Evolutionary conservation across 106 monocot species (phyloP), one percentile per base, ranked within the genome.

Genomic region (Allium fistulosum): DNA sequence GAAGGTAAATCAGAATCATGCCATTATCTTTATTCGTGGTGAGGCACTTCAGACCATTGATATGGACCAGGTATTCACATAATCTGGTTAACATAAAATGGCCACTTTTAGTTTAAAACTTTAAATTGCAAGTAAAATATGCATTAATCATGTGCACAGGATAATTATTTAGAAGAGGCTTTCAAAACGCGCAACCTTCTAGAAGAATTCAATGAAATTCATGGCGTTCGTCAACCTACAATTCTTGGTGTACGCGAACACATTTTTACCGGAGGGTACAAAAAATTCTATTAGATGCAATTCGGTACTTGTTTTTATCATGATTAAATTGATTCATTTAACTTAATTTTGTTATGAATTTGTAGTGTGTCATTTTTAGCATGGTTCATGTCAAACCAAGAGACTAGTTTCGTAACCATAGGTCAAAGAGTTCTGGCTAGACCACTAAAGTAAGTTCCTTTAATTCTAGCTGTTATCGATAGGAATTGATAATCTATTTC

Each of bases 1-100:
- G 97, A 99, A 93, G 97, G 97, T 17, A 99, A 99, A 99, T 78
- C 97, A 99, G 65, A 99, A 99, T 60, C 97, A 99, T 87, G 97
- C 92, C 46, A 86, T 93, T 64, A 73, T 99, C 61, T 99, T 99
- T 57, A 99, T 92, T 47, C 86, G 97, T 55, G 97, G 97, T 4
- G 97, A 99, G 80, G 97, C 97, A 37, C 92, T 99, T 67, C 97
- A 99, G 65, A 87, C 97, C 26, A 99, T 99, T 84, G 97, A 99
- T 78, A 99, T 99, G 97, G 92, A 99, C 71, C 97, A 99, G 79
- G 97, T 92, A 70, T 59, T 18, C 28, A 9, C 7, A 16, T 59
- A 61, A 56, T 8, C 28, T 4, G 14, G 67, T n/a, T 59, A 15
- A 11, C 61, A 61, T 28, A 26, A n/a, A 4, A 49, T 61, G 11